phyloP scores from a whole-genome alignment of 2,329 filamentous ascomycete genomes.

The Botrytis galanthina region DNA sequence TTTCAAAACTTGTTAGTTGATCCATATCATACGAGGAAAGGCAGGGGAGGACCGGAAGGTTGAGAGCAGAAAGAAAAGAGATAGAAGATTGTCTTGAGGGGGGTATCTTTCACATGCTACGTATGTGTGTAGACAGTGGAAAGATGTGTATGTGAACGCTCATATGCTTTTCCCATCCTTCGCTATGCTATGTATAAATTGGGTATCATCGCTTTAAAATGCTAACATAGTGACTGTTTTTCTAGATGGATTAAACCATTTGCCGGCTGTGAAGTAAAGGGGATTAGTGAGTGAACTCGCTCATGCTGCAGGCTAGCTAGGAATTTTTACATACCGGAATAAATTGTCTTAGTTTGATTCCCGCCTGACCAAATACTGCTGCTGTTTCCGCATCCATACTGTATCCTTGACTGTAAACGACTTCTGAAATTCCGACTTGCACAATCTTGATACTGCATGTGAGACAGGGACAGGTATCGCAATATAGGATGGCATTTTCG shows the following conservation, averaged over 20 bases:
- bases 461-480: conserved; percentile 93
- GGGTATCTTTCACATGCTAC: background rate
- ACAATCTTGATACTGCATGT: conserved; percentile 99
- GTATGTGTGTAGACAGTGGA: background rate
- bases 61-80: background rate
- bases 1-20: too few species aligned
- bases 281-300: conserved; percentile 17
- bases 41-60: accelerated
- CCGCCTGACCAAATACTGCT: conserved; percentile 76
- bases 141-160: background rate
- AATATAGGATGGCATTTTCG: conserved; percentile 81
- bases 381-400: conserved; percentile 90
- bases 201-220: conserved; percentile 12
- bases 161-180: background rate
- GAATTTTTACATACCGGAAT: conserved; percentile 61
- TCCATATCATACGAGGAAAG: background rate
- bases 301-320: background rate
- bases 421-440: conserved; percentile 92
- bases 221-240: conserved; percentile 37
- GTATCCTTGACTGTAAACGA: conserved; percentile 91
- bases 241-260: conserved; percentile 65
- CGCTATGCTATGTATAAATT: background rate
- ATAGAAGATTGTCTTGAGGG: background rate
- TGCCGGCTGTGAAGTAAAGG: conserved; percentile 48
- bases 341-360: conserved; percentile 83